Percentiles rank a stretch among this genome's conserved stretches.
Evolutionary conservation across 148 eudicot species (phyloP).

Genomic region (Chenopodium suecicum): DNA sequence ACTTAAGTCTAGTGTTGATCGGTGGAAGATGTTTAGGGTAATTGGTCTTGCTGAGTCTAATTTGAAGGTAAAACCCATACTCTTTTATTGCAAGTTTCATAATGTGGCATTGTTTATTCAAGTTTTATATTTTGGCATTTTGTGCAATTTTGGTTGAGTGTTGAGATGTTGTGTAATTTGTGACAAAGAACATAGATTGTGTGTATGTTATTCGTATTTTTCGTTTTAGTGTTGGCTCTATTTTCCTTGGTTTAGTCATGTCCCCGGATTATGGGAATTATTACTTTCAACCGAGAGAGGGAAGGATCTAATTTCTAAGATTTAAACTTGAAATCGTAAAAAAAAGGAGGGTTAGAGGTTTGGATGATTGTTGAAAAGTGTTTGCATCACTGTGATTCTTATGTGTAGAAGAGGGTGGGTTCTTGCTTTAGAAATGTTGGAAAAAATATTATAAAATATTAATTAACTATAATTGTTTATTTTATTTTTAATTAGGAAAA

Average conservation of each 20-base stretch:
- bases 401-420: not conserved
- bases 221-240: not conserved
- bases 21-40: slow-evolving; percentile 80
- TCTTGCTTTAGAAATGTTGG: not conserved
- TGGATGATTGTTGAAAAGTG: not conserved
- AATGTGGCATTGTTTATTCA: too few species aligned
- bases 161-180: not conserved
- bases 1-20: slow-evolving; percentile 43
- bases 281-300: not conserved
- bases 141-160: not conserved
- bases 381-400: not conserved
- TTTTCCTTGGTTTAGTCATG: not conserved
- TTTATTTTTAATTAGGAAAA: too few species aligned
- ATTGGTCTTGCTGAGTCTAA: slow-evolving; percentile 53
- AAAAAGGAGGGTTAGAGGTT: too few species aligned
- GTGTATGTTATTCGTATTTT: not conserved
- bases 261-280: not conserved
- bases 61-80: slow-evolving; percentile 44
- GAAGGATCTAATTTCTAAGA: not conserved
- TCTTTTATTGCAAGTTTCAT: not conserved
- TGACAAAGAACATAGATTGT: not conserved
- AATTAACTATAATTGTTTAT: too few species aligned
- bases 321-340: not conserved
- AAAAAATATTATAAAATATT: not conserved
- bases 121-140: not conserved